Conservation (phyloP, 345 rosid species). For the Citrus hindsii region DNA sequence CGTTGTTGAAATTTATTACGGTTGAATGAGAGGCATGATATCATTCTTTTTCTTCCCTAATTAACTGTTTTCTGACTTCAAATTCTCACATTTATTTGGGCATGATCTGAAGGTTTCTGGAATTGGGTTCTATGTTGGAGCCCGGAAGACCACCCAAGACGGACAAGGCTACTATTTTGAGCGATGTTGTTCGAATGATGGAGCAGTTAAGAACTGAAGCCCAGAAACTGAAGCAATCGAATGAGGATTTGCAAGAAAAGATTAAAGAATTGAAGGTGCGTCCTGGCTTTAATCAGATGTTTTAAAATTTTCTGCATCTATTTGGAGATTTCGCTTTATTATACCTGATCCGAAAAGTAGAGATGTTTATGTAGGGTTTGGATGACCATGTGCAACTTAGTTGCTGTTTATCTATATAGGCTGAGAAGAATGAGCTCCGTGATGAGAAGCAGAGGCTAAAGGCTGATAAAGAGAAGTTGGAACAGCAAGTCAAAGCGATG, state of each 20-base stretch:
- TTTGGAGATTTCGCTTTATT: not conserved
- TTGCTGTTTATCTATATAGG: conserved; percentile 23
- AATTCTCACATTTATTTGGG: conserved; percentile 5
- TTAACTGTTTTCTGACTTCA: not conserved
- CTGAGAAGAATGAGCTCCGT: conserved; percentile 53
- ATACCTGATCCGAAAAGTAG: not conserved
- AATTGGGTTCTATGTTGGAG: conserved; percentile 30
- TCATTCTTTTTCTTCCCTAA: not conserved
- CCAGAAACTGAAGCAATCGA: conserved; percentile 24
- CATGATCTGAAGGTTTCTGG: conserved; percentile 29
- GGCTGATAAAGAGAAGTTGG: conserved; percentile 21
- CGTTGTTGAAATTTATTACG: not conserved
- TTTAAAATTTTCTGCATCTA: not conserved
- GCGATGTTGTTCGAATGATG: conserved; percentile 32
- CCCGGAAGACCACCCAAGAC: conserved; percentile 31
- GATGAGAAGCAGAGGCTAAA: conserved; percentile 49
- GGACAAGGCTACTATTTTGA: conserved; percentile 31
- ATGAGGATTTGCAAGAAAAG: conserved; percentile 25
- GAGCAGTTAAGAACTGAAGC: conserved; percentile 29
- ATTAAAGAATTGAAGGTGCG: conserved; percentile 34
- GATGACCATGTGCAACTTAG: not conserved
- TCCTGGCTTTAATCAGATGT: not conserved
- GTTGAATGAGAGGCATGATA: conserved; percentile 24
- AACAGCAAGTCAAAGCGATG: conserved; percentile 17
- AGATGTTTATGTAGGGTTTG: not conserved